Evolutionary conservation across 2,329 filamentous ascomycete genomes (phyloP), one percentile per base, ranked within the genome.

Genomic region (Davidsoniella australis): DNA sequence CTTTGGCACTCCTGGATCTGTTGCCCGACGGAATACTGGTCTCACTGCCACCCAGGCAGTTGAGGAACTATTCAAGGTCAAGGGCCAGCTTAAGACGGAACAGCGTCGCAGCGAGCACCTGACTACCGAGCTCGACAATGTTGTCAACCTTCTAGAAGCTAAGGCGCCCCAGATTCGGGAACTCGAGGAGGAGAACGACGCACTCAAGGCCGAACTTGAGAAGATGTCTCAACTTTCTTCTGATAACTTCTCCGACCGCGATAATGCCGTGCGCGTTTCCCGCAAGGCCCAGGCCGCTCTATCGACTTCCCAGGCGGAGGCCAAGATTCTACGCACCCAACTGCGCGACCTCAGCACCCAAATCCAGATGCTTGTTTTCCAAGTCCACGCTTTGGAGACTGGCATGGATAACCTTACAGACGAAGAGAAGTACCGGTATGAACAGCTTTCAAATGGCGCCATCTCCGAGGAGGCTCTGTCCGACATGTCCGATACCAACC

Each of bases 81-180:
- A 91, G 70, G 70, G 76, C 49, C 75, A 84, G 57, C 70, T 95
- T 33, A 78, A 80, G 3, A 75, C 72, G 2, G 84, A 94, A 62
- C 80, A 80, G 60, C 75, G 83, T 52, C 76, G 79, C 18, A 86
- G 77, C 57, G 77, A 83, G 55, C 78, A 85, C 59, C 75, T 95
- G 9, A 75, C 76, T 16, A 74, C 78, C 37, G 78, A 89, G 41
- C 69, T 96, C 41, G 85, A 95, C 55, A 84, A 91, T 52, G 85
- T 95, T 68, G 76, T 95, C 52, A 74, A 79, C 37, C 82, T 88
- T 51, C 66, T 96, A 37, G 88, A 98, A 62, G 80, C 80, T 20
- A 88, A 85, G 61, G 80, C 82, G 23, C 91, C 91, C 0, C 87
- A 95, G 59, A 76, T 95, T 26, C 80, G 94, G 54, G 88, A 96